A percentile compares a stretch with the other conserved stretches of the same genome.
Conservation (phyloP, 2,329 filamentous ascomycete species). For the Daldinia sp. region DNA sequence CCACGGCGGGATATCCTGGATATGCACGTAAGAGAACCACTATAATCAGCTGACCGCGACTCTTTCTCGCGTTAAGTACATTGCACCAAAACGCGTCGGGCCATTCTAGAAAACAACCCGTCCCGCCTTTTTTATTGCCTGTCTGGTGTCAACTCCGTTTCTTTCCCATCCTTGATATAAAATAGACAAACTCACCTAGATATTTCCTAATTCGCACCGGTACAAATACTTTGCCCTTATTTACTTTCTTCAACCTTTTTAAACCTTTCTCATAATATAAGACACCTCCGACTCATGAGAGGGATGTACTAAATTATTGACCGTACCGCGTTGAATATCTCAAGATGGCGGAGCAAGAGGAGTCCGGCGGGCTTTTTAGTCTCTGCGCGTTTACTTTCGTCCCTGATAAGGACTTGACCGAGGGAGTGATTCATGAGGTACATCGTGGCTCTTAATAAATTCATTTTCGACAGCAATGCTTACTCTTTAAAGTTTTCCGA, state of each 20-base stretch:
- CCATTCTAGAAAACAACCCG: slow-evolving; percentile 31
- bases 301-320: slow-evolving; percentile 13
- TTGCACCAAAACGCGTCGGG: slow-evolving; percentile 31
- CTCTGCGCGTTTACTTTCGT: slow-evolving; percentile 45
- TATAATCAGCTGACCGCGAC: slow-evolving; percentile 36
- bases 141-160: slow-evolving; percentile 26
- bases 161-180: not conserved
- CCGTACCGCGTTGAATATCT: slow-evolving; percentile 13
- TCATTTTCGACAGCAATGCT: slow-evolving; percentile 15
- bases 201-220: slow-evolving; percentile 2
- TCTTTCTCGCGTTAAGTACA: slow-evolving; percentile 36
- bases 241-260: not conserved
- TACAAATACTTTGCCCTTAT: not conserved
- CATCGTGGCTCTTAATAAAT: not conserved
- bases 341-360: slow-evolving; percentile 43
- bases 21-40: not conserved
- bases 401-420: slow-evolving; percentile 38
- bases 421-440: slow-evolving; percentile 43
- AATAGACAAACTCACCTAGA: not conserved
- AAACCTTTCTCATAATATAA: not conserved
- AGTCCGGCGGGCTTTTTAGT: slow-evolving; percentile 38
- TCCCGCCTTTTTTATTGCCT: slow-evolving; percentile 28
- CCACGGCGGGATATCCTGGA: not conserved
- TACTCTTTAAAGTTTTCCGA: slow-evolving; percentile 50
- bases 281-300: not conserved